These are phyloP conservation scores for Hyphopichia buzzinii DNA, from an alignment of 1,139 yeast species.

Conservation along the genomic window DNA sequence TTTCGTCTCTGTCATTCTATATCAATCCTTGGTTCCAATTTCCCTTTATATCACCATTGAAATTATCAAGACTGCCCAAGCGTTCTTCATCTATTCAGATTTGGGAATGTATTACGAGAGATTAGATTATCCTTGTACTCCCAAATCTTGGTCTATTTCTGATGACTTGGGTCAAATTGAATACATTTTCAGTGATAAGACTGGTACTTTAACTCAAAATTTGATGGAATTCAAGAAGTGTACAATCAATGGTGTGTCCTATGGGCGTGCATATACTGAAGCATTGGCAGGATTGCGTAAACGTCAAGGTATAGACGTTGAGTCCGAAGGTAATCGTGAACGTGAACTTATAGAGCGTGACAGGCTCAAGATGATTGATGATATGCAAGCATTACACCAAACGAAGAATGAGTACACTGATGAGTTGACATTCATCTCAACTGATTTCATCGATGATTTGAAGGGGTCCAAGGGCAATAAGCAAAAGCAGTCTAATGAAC, in stretches of 20 bases:
- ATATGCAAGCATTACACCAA: conserved; percentile 18
- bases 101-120: conserved; percentile 49
- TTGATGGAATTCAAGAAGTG: conserved; percentile 62
- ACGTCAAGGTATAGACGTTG: conserved; percentile 55
- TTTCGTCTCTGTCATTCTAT: conserved; percentile 52
- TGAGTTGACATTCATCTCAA: conserved; percentile 49
- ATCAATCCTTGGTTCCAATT: conserved; percentile 59
- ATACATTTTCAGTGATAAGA: conserved; percentile 59
- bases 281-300: conserved; percentile 59
- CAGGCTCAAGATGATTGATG: conserved; percentile 33
- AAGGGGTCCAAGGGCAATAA: conserved; percentile 23
- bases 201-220: conserved; percentile 61
- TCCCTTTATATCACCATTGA: conserved; percentile 60
- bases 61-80: conserved; percentile 58
- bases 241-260: conserved; percentile 52
- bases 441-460: conserved; percentile 42
- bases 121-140: conserved; percentile 59
- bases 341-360: conserved; percentile 38
- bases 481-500: conserved; percentile 42
- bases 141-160: conserved; percentile 61
- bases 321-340: conserved; percentile 42
- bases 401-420: conserved; percentile 30
- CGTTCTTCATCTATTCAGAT: conserved; percentile 55
- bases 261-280: conserved; percentile 63
- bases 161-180: conserved; percentile 68